phyloP scores from a whole-genome alignment of 495 filamentous ascomycete species.

The Physcia stellaris region DNA sequence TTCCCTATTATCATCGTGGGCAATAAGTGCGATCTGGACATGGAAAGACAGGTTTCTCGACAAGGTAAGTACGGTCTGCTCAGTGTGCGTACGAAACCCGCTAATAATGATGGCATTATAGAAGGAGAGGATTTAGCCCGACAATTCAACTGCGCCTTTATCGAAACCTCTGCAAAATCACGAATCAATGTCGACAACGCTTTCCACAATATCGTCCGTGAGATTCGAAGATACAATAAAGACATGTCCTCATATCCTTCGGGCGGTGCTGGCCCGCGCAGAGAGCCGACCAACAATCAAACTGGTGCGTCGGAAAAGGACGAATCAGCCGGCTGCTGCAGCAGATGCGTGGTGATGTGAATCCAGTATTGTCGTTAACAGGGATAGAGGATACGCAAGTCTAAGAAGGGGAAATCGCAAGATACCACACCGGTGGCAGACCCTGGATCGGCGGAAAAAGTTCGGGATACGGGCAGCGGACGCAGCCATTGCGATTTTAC shows the following conservation, averaged over 20 bases:
- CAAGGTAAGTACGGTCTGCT: conserved; percentile 51
- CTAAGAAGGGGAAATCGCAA: no score
- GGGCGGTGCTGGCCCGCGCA: conserved; percentile 48
- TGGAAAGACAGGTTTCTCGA: conserved; percentile 75
- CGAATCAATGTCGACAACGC: conserved; percentile 96
- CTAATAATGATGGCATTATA: conserved; percentile 23
- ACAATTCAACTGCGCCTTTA: conserved; percentile 90
- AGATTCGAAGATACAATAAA: conserved; percentile 95
- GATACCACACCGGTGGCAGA: no score
- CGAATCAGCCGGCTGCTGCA: conserved; percentile 57
- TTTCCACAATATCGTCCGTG: conserved; percentile 94
- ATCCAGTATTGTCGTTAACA: no score
- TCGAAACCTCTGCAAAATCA: conserved; percentile 97
- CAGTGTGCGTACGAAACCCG: background rate
- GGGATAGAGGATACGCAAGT: no score
- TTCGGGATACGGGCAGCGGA: no score
- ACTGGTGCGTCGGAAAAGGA: conserved; percentile 41
- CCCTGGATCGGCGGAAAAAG: no score
- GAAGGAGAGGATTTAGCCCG: conserved; percentile 80
- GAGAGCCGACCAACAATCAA: conserved; percentile 51
- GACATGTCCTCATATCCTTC: conserved; percentile 79
- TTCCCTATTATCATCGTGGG: conserved; percentile 99
- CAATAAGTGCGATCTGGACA: conserved; percentile 97
- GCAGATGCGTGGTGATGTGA: conserved; percentile 4
- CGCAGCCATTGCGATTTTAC: no score